Base-by-base conservation (phyloP, 768 basidiomycete species). In the Russula ochroleuca region DNA sequence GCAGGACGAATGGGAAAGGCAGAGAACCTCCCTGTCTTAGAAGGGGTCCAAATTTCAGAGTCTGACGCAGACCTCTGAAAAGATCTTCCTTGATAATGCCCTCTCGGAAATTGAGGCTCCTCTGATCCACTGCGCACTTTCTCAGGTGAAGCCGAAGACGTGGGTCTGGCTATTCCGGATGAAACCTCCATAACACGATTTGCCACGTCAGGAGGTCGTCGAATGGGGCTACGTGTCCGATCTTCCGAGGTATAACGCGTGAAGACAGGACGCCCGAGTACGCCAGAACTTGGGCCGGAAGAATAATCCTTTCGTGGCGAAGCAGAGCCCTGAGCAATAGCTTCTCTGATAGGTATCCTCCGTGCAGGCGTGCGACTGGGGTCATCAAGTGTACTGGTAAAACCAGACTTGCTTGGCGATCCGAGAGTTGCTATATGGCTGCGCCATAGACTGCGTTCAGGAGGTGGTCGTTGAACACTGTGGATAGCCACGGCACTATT, bases 211-310 rank as follows among this genome's bases (percentile, higher is more conserved):
- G 47, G 33, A 19, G 47, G 37, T 41, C 48, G 56, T 48, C 59
- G 67, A 43, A 61, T 14, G n/a, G 66, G 66, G 31, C 62, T 68
- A 28, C 62, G 62, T 25, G 10, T 37, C 13, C 54, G 33, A 35
- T 59, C 56, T 52, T 55, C 55, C 19, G 31, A 45, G 15, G 62
- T 48, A 47, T 21, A 38, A 19, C 62, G 68, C 14, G 66, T 52
- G 52, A 68, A 68, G 48, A 68, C 68, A 15, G 66, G 66, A 13
- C 51, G 49, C 10, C 64, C 54, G n/a, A 69, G 59, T 41, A 68
- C 31, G 15, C 64, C 59, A 21, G 31, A 55, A 49, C 49, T 53
- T 43, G 25, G 40, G 14, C 47, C 58, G n/a, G 62, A 59, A 49
- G 43, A 38, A 40, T 15, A 25, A 3, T 35, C 38, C 48, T 60